Conservation (phyloP, 1,284 basidiomycete genomes). For the Papiliotrema laurentii region DNA sequence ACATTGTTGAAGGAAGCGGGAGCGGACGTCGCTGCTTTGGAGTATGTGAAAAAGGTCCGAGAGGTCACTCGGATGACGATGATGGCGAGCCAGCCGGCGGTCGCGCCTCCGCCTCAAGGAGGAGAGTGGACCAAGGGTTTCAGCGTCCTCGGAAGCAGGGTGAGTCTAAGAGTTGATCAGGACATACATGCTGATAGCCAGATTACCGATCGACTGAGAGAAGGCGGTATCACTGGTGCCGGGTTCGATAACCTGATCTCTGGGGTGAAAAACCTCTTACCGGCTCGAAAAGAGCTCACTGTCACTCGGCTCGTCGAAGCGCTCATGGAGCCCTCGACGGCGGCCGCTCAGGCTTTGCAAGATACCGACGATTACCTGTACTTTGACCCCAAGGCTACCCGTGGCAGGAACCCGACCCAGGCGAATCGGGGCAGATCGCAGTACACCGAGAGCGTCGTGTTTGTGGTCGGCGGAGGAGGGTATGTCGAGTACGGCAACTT, state of each 20-base stretch:
- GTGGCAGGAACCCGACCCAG: slow-evolving; percentile 53
- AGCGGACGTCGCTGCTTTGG: slow-evolving; percentile 76
- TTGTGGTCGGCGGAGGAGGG: slow-evolving; percentile 92
- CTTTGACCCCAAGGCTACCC: slow-evolving; percentile 79
- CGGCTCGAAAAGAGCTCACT: slow-evolving; percentile 87
- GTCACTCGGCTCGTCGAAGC: slow-evolving; percentile 91
- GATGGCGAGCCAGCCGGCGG: slow-evolving; percentile 70
- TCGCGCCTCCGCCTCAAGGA: slow-evolving; percentile 51
- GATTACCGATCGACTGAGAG: slow-evolving; percentile 86
- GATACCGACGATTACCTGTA: slow-evolving; percentile 96
- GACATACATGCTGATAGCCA: slow-evolving; percentile 2
- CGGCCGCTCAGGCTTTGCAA: slow-evolving; percentile 84
- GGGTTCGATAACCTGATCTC: slow-evolving; percentile 88
- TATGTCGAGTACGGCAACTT: slow-evolving; percentile 98
- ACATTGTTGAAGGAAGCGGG: slow-evolving; percentile 76
- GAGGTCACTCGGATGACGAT: slow-evolving; percentile 90
- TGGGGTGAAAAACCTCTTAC: slow-evolving; percentile 97
- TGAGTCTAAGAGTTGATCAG: slow-evolving; percentile 47
- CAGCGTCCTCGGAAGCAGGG: slow-evolving; percentile 83
- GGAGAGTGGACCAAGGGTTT: slow-evolving; percentile 70
- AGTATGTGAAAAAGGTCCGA: slow-evolving; percentile 86
- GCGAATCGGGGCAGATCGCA: slow-evolving; percentile 50
- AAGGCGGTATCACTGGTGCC: slow-evolving; percentile 65
- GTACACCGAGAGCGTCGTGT: slow-evolving; percentile 87
- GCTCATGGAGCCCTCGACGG: slow-evolving; percentile 91